Evolutionary conservation across 2,329 filamentous ascomycete species (phyloP), one percentile per base, ranked within the genome.

Genomic region (Drechslerella dactyloides): DNA sequence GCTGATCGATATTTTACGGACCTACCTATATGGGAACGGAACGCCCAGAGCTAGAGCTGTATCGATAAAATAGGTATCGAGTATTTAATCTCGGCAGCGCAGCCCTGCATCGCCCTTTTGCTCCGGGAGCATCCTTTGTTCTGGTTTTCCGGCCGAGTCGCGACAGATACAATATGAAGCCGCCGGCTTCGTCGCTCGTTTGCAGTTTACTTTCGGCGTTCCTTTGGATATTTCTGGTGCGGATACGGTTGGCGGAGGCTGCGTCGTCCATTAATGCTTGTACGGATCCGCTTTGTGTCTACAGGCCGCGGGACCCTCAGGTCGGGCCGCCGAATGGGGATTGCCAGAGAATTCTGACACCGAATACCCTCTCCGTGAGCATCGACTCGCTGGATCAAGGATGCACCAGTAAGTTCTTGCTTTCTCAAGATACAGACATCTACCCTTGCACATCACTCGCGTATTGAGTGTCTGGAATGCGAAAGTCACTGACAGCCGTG

Each of bases 361-460:
- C 65, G 0, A 63, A 70, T 55, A 59, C 54, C 4, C 62, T 70
- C 2, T 58, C 53, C 21, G 53, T 70, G 1, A 60, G 48, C 37
- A 70, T 70, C 30, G 50, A 58, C 13, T 19, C 40, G 1, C 23
- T 70, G 7, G 65, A 70, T 55, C 2, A 10, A 24, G 65, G 65
- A 24, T 70, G 65, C n/a, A 56, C 53, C 2, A 27, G 65, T 70
- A 63, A 21, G n/a, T n/a, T n/a, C n/a, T n/a, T n/a, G n/a, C n/a
- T n/a, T n/a, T n/a, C n/a, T n/a, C n/a, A n/a, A n/a, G n/a, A n/a
- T n/a, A n/a, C n/a, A n/a, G n/a, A 17, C 13, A 42, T 17, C 37
- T 3, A 17, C 5, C 11, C n/a, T 4, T 33, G 27, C 27, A 33
- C 8, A 33, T 33, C 3, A 4, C 27, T 33, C 8, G 37, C 11